Evolutionary conservation across 345 rosid species (phyloP).

Genomic region (Aquilaria yunnanensis): DNA sequence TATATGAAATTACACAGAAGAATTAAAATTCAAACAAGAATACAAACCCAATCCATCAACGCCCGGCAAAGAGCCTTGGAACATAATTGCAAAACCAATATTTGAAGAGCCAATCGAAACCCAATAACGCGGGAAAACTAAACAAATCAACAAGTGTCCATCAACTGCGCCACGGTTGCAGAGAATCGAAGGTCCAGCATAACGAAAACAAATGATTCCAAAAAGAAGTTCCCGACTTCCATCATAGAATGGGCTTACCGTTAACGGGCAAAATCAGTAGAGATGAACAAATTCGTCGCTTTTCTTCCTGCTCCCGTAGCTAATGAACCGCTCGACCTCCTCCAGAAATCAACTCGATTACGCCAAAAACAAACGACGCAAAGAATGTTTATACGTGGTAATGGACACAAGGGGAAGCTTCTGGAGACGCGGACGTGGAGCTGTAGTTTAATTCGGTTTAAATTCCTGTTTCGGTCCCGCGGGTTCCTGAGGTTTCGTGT

Average conservation of each 20-base stretch:
- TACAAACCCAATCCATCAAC: too few relatives aligned
- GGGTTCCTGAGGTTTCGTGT: background rate
- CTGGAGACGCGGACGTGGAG: constrained; percentile 49
- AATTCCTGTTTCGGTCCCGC: constrained; percentile 13
- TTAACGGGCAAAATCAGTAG: background rate
- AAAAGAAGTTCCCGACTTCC: too few relatives aligned
- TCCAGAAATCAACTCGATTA: background rate
- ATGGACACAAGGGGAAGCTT: constrained; percentile 35
- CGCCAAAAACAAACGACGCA: background rate
- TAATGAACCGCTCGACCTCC: background rate
- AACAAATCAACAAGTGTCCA: too few relatives aligned
- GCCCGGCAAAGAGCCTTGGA: too few relatives aligned
- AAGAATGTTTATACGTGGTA: background rate
- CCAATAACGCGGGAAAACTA: too few relatives aligned
- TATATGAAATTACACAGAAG: too few relatives aligned
- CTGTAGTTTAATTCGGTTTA: constrained; percentile 14
- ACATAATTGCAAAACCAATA: too few relatives aligned
- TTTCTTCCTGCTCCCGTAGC: background rate
- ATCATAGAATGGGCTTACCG: constrained; percentile 1
- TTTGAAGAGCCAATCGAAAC: too few relatives aligned
- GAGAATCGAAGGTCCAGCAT: too few relatives aligned
- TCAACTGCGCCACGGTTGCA: too few relatives aligned
- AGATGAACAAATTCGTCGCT: background rate
- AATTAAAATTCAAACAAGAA: too few relatives aligned
- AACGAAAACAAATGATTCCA: too few relatives aligned